These are phyloP conservation scores for Paramecium primaurelia DNA, from an alignment of 73 alveolate genomes.

Conservation along the genomic window DNA sequence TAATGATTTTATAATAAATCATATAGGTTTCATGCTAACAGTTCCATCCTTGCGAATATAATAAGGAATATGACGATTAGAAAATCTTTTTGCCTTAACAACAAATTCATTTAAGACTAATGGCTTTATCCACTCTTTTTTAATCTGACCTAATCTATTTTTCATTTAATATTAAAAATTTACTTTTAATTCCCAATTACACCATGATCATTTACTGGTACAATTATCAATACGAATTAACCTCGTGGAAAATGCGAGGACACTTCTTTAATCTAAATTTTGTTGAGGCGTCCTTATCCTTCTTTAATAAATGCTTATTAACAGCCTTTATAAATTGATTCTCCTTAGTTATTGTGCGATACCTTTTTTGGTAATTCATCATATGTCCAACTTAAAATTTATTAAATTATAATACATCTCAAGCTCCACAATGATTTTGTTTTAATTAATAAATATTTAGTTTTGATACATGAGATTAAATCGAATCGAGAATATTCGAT, in stretches of 20 bases:
- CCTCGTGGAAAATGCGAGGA: conserved; percentile 43
- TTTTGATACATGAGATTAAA: not conserved
- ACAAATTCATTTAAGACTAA: not conserved
- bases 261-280: conserved; percentile 17
- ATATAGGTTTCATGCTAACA: not conserved
- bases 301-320: not conserved
- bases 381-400: conserved; percentile 10
- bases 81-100: conserved; percentile 19
- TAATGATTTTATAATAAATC: not conserved
- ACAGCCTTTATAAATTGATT: conserved; percentile 37
- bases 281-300: not conserved
- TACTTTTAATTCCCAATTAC: conserved; percentile 20
- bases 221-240: not conserved
- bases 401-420: not conserved
- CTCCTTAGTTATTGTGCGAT: not conserved
- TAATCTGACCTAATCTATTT: not conserved
- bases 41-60: conserved; percentile 2
- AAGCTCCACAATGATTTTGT: conserved; percentile 17
- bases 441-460: not conserved
- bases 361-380: conserved; percentile 26
- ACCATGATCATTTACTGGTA: conserved; percentile 32
- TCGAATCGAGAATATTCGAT: conserved; percentile 11
- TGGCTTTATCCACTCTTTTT: conserved; percentile 40
- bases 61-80: conserved; percentile 23
- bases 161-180: not conserved